Percentiles rank a stretch among this genome's conserved stretches.
These are phyloP conservation scores for Trypanosoma cruzi DNA, from an alignment of 208 protist genomes.

Conservation along the genomic window DNA sequence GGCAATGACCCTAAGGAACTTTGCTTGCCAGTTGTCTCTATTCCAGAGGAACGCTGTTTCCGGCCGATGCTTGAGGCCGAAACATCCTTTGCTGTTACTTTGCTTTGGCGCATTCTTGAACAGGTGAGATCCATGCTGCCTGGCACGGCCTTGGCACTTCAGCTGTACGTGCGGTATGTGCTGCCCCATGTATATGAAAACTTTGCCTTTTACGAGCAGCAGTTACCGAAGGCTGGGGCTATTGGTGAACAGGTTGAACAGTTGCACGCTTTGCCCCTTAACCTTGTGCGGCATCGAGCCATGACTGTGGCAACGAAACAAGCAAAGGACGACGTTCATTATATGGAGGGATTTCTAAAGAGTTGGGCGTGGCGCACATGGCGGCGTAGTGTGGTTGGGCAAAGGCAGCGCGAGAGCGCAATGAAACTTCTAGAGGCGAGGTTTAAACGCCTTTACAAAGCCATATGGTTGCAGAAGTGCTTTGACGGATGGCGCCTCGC, in stretches of 20 bases:
- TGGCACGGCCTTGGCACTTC: conserved; percentile 57
- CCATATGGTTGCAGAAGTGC: conserved; percentile 34
- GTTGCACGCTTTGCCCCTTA: conserved; percentile 56
- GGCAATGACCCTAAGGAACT: background rate
- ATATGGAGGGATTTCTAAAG: conserved; percentile 68
- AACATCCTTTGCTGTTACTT: conserved; percentile 53
- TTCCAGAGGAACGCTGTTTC: conserved; percentile 60
- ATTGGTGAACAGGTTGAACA: conserved; percentile 79
- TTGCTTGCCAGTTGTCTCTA: conserved; percentile 43
- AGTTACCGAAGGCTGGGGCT: conserved; percentile 51
- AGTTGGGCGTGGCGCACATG: conserved; percentile 76
- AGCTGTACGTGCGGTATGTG: conserved; percentile 65
- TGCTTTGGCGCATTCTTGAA: conserved; percentile 79
- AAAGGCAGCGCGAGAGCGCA: conserved; percentile 15
- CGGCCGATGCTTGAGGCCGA: conserved; percentile 61
- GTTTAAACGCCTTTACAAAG: conserved; percentile 35
- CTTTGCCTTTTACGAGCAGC: conserved; percentile 36
- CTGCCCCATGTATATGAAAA: conserved; percentile 81
- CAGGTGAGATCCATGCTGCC: conserved; percentile 53
- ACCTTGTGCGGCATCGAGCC: conserved; percentile 30
- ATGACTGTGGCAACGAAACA: conserved; percentile 35
- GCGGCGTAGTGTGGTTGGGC: conserved; percentile 36
- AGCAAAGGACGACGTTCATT: conserved; percentile 52
- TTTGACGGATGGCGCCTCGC: conserved; percentile 62
- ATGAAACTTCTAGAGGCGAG: conserved; percentile 20